Conservation (phyloP, 2,329 filamentous ascomycete genomes). For the Blumeriella jaapii region DNA sequence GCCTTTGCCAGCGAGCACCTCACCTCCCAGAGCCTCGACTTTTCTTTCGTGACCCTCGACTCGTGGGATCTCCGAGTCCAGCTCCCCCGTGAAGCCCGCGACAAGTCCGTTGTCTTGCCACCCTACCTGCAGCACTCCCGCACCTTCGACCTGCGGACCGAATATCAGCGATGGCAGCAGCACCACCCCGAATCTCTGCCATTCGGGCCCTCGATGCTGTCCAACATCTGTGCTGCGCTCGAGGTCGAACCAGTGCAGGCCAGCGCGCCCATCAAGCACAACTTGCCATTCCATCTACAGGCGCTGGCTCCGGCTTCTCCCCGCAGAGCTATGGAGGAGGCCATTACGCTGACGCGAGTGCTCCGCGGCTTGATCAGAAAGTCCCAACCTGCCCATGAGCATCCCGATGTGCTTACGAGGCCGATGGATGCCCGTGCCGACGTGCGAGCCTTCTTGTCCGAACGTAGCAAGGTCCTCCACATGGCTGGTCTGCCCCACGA, state of each 20-base stretch:
- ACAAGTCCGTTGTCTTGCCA: slow-evolving; percentile 94
- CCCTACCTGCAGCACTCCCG: slow-evolving; percentile 96
- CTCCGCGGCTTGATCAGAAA: slow-evolving; percentile 89
- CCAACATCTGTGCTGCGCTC: slow-evolving; percentile 95
- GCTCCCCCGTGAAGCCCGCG: slow-evolving; percentile 90
- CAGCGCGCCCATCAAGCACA: slow-evolving; percentile 97
- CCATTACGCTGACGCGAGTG: slow-evolving; percentile 85
- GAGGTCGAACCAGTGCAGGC: slow-evolving; percentile 97
- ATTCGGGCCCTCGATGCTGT: slow-evolving; percentile 87
- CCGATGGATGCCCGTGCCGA: slow-evolving; percentile 96
- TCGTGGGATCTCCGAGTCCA: slow-evolving; percentile 98
- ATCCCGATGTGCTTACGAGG: slow-evolving; percentile 85
- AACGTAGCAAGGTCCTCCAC: slow-evolving; percentile 95
- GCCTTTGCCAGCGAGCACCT: slow-evolving; percentile 87
- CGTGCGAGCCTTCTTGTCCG: slow-evolving; percentile 87
- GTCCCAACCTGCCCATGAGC: slow-evolving; percentile 86
- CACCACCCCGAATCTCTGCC: slow-evolving; percentile 96
- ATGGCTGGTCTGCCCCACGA: slow-evolving; percentile 96
- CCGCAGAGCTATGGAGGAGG: slow-evolving; percentile 93
- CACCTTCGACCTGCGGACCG: slow-evolving; percentile 90
- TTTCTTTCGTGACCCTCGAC: slow-evolving; percentile 96
- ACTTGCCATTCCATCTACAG: slow-evolving; percentile 94
- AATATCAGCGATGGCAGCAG: slow-evolving; percentile 97
- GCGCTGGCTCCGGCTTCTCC: slow-evolving; percentile 91
- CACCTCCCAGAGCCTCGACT: slow-evolving; percentile 82